phyloP scores from a whole-genome alignment of 805 yeast species.

The Candida palmyrensis region DNA sequence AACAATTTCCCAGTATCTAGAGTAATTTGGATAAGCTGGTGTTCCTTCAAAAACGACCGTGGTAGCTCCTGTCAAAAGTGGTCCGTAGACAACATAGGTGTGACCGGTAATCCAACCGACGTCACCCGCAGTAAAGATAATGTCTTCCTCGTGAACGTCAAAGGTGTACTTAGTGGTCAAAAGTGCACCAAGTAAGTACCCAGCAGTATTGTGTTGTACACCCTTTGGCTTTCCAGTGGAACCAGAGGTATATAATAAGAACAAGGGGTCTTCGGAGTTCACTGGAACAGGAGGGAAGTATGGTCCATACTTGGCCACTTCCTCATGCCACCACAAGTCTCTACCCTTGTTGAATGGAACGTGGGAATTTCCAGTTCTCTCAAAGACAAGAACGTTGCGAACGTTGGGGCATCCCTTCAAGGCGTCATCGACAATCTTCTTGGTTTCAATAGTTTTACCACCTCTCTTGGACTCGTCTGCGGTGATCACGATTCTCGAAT shows the following conservation, averaged over 20 bases:
- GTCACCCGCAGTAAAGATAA: conserved; percentile 95
- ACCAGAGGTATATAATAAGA: conserved; percentile 94
- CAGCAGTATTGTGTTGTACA: conserved; percentile 92
- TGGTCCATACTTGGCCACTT: conserved; percentile 70
- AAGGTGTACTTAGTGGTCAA: conserved; percentile 89
- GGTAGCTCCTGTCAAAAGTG: conserved; percentile 79
- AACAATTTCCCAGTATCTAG: conserved; percentile 95
- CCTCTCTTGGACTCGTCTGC: conserved; percentile 96
- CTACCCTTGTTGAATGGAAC: conserved; percentile 74
- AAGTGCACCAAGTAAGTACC: conserved; percentile 89
- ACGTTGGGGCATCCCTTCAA: conserved; percentile 70
- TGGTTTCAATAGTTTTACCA: conserved; percentile 87
- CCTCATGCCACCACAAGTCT: conserved; percentile 96
- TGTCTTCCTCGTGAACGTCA: conserved; percentile 85
- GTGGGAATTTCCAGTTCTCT: conserved; percentile 75
- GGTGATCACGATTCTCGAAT: conserved; percentile 81
- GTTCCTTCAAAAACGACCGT: conserved; percentile 95
- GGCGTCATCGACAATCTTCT: conserved; percentile 94
- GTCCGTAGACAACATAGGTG: conserved; percentile 93
- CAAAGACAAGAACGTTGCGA: conserved; percentile 77
- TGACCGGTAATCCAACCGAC: conserved; percentile 99
- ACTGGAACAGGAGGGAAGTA: conserved; percentile 87
- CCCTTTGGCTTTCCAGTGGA: conserved; percentile 99
- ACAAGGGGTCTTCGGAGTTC: conserved; percentile 89
- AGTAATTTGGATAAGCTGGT: conserved; percentile 92